Evolutionary conservation across 257 asterid species (phyloP).

Genomic region (Coffea eugenioides): DNA sequence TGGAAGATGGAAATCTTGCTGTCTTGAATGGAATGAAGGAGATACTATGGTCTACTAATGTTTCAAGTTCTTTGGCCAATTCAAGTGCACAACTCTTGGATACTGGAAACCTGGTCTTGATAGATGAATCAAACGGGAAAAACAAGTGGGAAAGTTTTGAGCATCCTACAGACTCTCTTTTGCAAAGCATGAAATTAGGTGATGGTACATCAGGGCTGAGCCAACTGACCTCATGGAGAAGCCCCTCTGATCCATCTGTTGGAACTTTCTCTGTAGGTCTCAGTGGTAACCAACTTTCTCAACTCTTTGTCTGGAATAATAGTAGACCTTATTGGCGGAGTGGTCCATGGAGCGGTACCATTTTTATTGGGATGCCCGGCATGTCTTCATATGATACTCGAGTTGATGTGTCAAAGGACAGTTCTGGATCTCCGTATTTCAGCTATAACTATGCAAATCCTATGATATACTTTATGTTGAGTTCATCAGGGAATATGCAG

Average conservation of each 20-base stretch:
- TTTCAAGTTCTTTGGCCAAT: constrained; percentile 15
- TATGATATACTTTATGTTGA: constrained; percentile 18
- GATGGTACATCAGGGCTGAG: constrained; percentile 22
- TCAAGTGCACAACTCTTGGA: constrained; percentile 40
- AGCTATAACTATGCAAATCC: background rate
- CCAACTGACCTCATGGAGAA: constrained; percentile 42
- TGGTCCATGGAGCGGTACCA: constrained; percentile 39
- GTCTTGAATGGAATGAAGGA: constrained; percentile 27
- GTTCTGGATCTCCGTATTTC: too few relatives aligned
- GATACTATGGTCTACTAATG: constrained; percentile 46
- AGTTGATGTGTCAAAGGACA: too few relatives aligned
- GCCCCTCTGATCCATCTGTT: constrained; percentile 37
- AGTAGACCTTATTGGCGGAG: too few relatives aligned
- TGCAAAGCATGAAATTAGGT: constrained; percentile 42
- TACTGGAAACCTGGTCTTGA: constrained; percentile 3
- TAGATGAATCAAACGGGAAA: constrained; percentile 24
- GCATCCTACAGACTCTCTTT: constrained; percentile 33
- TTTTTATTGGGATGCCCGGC: constrained; percentile 17
- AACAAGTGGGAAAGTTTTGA: constrained; percentile 58
- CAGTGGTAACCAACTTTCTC: too few relatives aligned
- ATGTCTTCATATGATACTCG: constrained; percentile 6
- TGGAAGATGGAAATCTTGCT: constrained; percentile 42
- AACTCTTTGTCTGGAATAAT: too few relatives aligned
- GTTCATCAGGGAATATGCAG: constrained; percentile 15
- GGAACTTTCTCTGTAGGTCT: too few relatives aligned